Evolutionary conservation across 73 alveolate genomes (phyloP), one percentile per base, ranked within the genome.

Genomic region (Effrenium voratum): DNA sequence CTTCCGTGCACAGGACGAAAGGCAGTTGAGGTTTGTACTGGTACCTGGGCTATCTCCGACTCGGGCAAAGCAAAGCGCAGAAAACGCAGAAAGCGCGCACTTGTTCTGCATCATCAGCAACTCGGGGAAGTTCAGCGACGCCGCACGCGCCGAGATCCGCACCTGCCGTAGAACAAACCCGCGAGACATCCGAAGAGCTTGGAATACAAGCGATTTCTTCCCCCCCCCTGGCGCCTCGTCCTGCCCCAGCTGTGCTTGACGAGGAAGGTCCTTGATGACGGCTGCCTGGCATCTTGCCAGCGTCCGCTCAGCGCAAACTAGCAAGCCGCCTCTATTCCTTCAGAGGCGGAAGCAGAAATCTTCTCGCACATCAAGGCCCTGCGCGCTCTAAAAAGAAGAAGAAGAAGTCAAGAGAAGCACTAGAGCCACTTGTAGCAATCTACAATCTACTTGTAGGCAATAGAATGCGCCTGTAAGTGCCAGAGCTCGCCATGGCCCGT

Each of bases 21-120:
- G 98, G 98, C 91, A 91, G 47, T 77, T 72, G 47, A 77, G 98
- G 98, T 52, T 91, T 91, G 98, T 91, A 91, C 66, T 91, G 98
- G 80, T 91, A 91, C 96, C 96, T 90, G 68, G 28, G 83, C 3
- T 15, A 2, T 30, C 5, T 57, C 72, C 16, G 16, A 57, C 72
- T 57, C 72, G 28, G 28, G 28, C 16, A 30, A 57, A 57, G 6
- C 16, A 57, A 30, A 22, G 28, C n/a, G 28, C n/a, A 22, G n/a
- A 57, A 57, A 2, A 22, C 72, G 72, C 36, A 38, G 40, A 38
- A 10, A 24, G 4, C 13, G 63, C 49, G 57, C 96, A 90, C 98
- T 91, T 91, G 98, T 91, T 91, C 80, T 72, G 90, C 98, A 91
- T 72, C 98, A 91, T 91, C 81, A 91, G 91, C 70, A 91, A 80